Evolutionary conservation across 495 filamentous ascomycete species (phyloP), one percentile per base, ranked within the genome.

Genomic region (Podospora pseudopauciseta): DNA sequence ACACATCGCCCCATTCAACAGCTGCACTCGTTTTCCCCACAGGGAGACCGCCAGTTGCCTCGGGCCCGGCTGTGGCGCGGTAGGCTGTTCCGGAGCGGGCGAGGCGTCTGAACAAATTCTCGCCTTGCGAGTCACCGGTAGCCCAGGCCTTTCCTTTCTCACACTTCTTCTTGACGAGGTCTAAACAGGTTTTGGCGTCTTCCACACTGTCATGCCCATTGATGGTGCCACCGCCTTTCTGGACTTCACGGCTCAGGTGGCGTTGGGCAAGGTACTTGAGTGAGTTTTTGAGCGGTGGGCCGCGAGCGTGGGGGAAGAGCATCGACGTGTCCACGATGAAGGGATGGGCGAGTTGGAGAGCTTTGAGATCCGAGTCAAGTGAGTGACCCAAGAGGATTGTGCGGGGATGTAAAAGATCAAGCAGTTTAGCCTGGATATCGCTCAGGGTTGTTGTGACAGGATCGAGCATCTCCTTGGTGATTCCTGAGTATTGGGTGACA

Each of bases 141-240:
- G 92, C 95, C 89, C 93, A 99, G 39, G 80, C 78, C 60, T 88
- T 88, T 55, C 96, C 95, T 72, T 91, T 92, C 73, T 97, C 93
- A 75, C 96, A 97, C 77, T 99, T 99, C 76, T 91, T 88, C 75
- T 94, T 97, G 11, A 97, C 87, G 1, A 99, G 88, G 70, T 99
- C 96, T 18, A 99, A 86, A 66, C 91, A 94, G 3, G 95, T 92
- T 58, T 84, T 87, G 16, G 95, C 92, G 75, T 99, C 95, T 79
- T 99, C 96, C 72, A 97, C 85, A 30, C 91, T 92, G 82, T 97
- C 89, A 73, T 99, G 95, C 9, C 95, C 95, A 3, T 72, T 70
- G 23, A 72, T 72, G 34, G 83, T 81, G 19, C 80, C 85, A 2
- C 79, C 81, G 7, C 89, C 89, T 63, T 89, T 91, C 74, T 99